Conservation (phyloP, 768 basidiomycete species). For the Pleurotus djamor region DNA sequence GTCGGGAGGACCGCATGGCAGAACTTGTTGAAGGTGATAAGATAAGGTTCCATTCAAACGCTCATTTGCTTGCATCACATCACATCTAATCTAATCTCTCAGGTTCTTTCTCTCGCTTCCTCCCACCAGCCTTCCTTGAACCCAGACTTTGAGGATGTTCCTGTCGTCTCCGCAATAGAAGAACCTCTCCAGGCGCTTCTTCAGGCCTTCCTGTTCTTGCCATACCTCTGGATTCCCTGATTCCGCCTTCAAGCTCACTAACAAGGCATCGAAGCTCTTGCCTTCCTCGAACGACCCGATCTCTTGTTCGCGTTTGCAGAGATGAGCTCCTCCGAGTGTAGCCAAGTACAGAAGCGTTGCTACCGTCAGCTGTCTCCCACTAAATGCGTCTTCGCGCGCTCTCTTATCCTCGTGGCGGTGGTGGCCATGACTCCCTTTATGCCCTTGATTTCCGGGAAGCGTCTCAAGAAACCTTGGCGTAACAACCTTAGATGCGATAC, state of each 20-base stretch:
- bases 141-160: conserved; percentile 80
- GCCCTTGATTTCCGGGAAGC: not conserved
- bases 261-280: conserved; percentile 88
- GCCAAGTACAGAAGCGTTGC: conserved; percentile 85
- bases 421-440: not conserved
- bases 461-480: conserved; percentile 36
- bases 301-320: conserved; percentile 66
- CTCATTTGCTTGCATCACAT: too few species aligned
- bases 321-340: conserved; percentile 85
- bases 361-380: conserved; percentile 62
- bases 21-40: not conserved
- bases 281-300: conserved; percentile 78
- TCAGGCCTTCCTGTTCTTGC: conserved; percentile 35
- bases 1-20: conserved; percentile 4
- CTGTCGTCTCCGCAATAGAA: conserved; percentile 86
- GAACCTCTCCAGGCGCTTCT: conserved; percentile 75
- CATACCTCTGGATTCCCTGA: conserved; percentile 41
- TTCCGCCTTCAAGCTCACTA: conserved; percentile 57
- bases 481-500: conserved; percentile 78
- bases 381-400: conserved; percentile 30
- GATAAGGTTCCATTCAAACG: too few species aligned
- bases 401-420: not conserved
- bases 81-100: not conserved
- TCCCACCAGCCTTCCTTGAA: conserved; percentile 77
- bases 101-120: conserved; percentile 40